Conservation (phyloP, 2,329 filamentous ascomycete genomes). For the Exophiala alcalophila region DNA sequence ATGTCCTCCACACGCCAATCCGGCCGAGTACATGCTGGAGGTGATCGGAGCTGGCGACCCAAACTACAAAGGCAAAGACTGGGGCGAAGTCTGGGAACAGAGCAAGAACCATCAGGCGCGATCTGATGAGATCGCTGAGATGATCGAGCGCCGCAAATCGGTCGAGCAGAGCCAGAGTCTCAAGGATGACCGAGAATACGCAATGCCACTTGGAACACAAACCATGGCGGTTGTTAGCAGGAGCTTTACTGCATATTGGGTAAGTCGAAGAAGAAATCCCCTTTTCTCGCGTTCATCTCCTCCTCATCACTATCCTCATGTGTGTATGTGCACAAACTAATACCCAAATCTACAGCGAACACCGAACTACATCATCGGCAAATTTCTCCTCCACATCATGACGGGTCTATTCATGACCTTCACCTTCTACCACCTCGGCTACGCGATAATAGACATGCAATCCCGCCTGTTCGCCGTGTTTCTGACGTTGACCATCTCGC, state of each 20-base stretch:
- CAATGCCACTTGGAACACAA: slow-evolving; percentile 58
- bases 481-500: slow-evolving; percentile 71
- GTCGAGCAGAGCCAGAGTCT: slow-evolving; percentile 40
- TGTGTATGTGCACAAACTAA: too few relatives aligned
- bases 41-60: slow-evolving; percentile 63
- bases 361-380: slow-evolving; percentile 60
- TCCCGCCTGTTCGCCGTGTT: slow-evolving; percentile 73
- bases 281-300: neutral
- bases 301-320: too few relatives aligned
- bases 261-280: slow-evolving; percentile 2
- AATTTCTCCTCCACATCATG: slow-evolving; percentile 60
- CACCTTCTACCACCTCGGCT: slow-evolving; percentile 63
- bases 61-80: slow-evolving; percentile 59
- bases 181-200: slow-evolving; percentile 59
- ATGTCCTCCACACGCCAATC: slow-evolving; percentile 53
- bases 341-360: slow-evolving; percentile 44
- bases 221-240: slow-evolving; percentile 55
- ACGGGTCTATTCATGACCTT: slow-evolving; percentile 68
- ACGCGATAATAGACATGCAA: slow-evolving; percentile 61
- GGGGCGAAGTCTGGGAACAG: slow-evolving; percentile 59
- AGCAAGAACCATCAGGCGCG: slow-evolving; percentile 51
- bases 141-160: slow-evolving; percentile 48
- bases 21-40: slow-evolving; percentile 49
- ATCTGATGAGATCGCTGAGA: slow-evolving; percentile 51
- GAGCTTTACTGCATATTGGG: slow-evolving; percentile 62